Conservation (phyloP, 202 grass and related monocot genomes). For the Schoenoplectus triqueter region DNA sequence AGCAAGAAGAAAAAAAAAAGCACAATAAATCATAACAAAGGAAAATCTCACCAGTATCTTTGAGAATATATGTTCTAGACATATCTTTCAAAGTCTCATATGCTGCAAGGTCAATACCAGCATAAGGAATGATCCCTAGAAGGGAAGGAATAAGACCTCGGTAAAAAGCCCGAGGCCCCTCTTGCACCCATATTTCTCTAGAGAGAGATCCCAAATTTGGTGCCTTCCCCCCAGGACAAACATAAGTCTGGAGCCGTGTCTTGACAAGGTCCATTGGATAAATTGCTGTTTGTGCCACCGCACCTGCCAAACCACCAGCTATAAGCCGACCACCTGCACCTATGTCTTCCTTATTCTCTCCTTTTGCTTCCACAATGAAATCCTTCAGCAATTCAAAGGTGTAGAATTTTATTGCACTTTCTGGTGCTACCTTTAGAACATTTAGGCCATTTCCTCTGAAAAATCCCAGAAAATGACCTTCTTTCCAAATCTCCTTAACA, state of each 20-base stretch:
- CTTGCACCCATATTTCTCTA: conserved; percentile 71
- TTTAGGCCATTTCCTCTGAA: conserved; percentile 89
- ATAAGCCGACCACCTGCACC: conserved; percentile 71
- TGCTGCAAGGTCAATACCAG: conserved; percentile 86
- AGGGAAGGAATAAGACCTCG: conserved; percentile 82
- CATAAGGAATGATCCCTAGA: conserved; percentile 88
- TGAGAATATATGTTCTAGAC: conserved; percentile 76
- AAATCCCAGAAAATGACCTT: conserved; percentile 58
- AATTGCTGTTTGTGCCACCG: conserved; percentile 71
- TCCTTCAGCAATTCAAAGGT: conserved; percentile 81
- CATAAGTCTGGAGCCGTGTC: conserved; percentile 74
- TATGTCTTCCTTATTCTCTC: conserved; percentile 63
- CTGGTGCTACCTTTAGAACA: conserved; percentile 85
- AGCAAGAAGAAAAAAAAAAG: background rate
- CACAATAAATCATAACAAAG: conserved; percentile 5
- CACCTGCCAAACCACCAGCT: conserved; percentile 80
- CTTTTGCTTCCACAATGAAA: conserved; percentile 67
- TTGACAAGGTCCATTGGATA: conserved; percentile 92
- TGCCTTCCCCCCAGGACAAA: conserved; percentile 46
- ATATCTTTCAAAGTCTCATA: conserved; percentile 92
- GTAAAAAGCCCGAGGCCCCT: conserved; percentile 85
- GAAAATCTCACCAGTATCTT: conserved; percentile 64
- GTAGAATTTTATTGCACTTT: conserved; percentile 89
- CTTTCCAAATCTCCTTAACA: conserved; percentile 69
- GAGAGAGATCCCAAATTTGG: conserved; percentile 61